Base-by-base conservation (phyloP, 2,329 filamentous ascomycete genomes). In the Berkeleyomyces basicola region DNA sequence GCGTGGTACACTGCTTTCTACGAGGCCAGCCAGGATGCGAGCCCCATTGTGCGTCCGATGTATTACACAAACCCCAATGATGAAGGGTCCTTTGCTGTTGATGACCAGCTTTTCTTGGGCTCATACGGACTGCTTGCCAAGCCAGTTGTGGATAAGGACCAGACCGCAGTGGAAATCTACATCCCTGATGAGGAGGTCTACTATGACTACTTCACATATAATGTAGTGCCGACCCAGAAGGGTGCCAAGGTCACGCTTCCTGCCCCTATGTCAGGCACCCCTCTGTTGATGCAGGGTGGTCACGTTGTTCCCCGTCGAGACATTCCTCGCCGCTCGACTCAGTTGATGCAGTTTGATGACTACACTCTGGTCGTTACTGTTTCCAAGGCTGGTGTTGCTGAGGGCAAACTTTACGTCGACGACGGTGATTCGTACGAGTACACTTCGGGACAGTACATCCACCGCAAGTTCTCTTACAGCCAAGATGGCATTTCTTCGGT, bases 1-100 rank as follows among this genome's bases (percentile, higher is more conserved):
- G 84, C 88, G 0, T 97, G 91, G 91, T 99, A 99, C 73, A 97
- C 92, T 1, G 90, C 92, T 7, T 99, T 99, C 79, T 90, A 92
- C 70, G 84, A 95, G 70, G 90, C 93, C 10, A 86, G 88, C 68
- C 79, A 84, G 14, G 84, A 88, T 58, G 92, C 91, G 47, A 87
- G 85, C 62, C 93, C 93, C 0, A 92, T 99, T 68, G 78, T 99
- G 62, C 83, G 89, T 61, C 92, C 93, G 7, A 90, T 97, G 75
- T 95, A 91, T 76, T 97, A 92, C 76, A 87, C 90, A 1, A 89
- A 96, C 70, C 93, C 93, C 0, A 77, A 80, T 0, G 90, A 95
- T 67, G 92, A 96, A 72, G 79, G 79, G 58, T 90, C 90, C n/a
- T 95, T 97, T 70, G 82, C 79, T 2, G 79, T 97, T 58, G 93